These are phyloP conservation scores for Asterophora parasitica DNA, from an alignment of 768 basidiomycete genomes.

Conservation along the genomic window DNA sequence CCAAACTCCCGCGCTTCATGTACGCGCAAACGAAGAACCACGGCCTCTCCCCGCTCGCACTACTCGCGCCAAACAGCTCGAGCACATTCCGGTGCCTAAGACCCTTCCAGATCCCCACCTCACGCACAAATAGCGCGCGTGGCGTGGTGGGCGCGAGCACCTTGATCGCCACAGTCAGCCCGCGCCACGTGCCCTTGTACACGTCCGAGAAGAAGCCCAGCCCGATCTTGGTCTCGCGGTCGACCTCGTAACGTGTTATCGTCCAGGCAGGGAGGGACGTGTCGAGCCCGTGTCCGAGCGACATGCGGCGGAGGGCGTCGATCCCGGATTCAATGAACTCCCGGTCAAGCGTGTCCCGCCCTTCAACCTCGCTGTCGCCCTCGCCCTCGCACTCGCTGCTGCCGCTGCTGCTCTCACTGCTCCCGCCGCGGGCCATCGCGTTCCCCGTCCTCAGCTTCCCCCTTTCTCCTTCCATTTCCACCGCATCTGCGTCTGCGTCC, in stretches of 20 bases:
- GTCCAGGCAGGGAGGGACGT: constrained; percentile 65
- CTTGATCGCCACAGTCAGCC: constrained; percentile 65
- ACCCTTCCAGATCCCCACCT: constrained; percentile 68
- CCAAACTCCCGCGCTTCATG: constrained; percentile 59
- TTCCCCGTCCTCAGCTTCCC: not conserved
- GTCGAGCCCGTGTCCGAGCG: constrained; percentile 32
- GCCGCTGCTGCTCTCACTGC: constrained; percentile 3
- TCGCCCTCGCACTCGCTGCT: no score
- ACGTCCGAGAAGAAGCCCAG: constrained; percentile 75
- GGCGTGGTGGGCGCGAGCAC: constrained; percentile 60
- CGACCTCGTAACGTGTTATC: constrained; percentile 75
- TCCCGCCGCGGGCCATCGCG: not conserved
- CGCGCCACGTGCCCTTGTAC: constrained; percentile 71
- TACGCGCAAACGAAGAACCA: constrained; percentile 82
- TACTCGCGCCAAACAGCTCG: constrained; percentile 73
- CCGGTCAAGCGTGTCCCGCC: constrained; percentile 50
- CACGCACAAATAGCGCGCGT: constrained; percentile 59
- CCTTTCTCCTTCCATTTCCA: not conserved
- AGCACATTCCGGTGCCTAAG: constrained; percentile 69
- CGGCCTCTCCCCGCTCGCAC: constrained; percentile 60
- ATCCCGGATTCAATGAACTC: constrained; percentile 72
- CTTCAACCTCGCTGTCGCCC: constrained; percentile 5
- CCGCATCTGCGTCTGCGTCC: constrained; percentile 20
- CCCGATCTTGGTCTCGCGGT: constrained; percentile 64
- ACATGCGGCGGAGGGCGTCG: constrained; percentile 61